phyloP scores from a whole-genome alignment of 768 basidiomycete genomes.

The Rhodotorula diobovata region DNA sequence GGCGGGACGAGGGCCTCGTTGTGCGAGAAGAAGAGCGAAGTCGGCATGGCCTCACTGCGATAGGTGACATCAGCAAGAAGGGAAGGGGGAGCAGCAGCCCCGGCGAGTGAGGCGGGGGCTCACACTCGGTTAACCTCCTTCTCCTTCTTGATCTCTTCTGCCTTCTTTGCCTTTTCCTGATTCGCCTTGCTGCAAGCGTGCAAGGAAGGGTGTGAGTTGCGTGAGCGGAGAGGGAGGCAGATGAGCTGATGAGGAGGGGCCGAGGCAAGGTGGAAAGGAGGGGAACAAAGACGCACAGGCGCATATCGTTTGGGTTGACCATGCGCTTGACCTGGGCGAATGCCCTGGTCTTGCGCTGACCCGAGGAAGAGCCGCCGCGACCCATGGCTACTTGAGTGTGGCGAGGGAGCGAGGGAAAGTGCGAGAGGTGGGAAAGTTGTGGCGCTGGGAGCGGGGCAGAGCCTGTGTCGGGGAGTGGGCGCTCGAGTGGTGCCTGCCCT shows the following conservation, averaged over 20 bases:
- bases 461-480: too few species aligned
- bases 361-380: conserved; percentile 6
- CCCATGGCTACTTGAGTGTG: conserved; percentile 7
- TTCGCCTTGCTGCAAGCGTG: conserved; percentile 72
- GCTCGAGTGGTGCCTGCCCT: too few species aligned
- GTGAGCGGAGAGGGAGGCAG: not conserved
- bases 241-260: too few species aligned
- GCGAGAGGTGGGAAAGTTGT: not conserved
- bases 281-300: conserved; percentile 61
- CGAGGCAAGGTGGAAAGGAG: not conserved
- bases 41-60: conserved; percentile 72
- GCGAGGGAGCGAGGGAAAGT: not conserved
- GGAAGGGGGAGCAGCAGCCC: not conserved
- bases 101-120: not conserved
- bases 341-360: conserved; percentile 70
- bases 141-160: conserved; percentile 74
- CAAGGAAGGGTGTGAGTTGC: not conserved
- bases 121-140: conserved; percentile 51
- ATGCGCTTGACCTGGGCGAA: conserved; percentile 91
- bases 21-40: conserved; percentile 88
- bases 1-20: conserved; percentile 94
- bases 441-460: too few species aligned
- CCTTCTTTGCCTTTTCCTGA: conserved; percentile 80
- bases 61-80: not conserved
- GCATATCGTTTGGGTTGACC: conserved; percentile 86